Evolutionary conservation across 2,329 filamentous ascomycete genomes (phyloP).

Genomic region (Fusarium pseudonygamai): DNA sequence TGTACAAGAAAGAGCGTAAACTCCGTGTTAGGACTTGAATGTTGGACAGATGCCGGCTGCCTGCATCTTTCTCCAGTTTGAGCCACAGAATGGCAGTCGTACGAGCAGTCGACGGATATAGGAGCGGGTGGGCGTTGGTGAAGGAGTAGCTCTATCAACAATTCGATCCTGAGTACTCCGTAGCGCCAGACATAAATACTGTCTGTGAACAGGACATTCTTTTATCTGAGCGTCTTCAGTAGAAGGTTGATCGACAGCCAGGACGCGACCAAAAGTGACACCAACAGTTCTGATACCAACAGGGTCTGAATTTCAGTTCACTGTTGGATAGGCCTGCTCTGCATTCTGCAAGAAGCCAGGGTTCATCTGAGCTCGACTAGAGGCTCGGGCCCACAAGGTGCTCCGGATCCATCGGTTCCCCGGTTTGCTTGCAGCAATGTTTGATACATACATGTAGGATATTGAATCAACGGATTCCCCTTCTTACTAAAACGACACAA

Average conservation of each 20-base stretch:
- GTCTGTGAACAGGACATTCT: background rate
- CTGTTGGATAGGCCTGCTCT: background rate
- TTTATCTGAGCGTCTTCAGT: constrained; percentile 1
- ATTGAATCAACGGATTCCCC: background rate
- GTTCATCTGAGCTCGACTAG: constrained; percentile 26
- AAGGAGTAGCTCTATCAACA: constrained; percentile 28
- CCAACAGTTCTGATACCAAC: constrained; percentile 9
- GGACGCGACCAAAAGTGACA: constrained; percentile 17
- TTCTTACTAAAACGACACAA: background rate
- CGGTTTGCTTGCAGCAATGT: constrained; percentile 33
- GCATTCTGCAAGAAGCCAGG: constrained; percentile 6
- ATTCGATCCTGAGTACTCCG: background rate
- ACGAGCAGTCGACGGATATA: constrained; percentile 32
- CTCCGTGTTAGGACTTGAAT: constrained; percentile 16
- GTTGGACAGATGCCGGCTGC: constrained; percentile 20
- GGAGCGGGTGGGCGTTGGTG: constrained; percentile 17
- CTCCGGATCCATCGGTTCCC: constrained; percentile 40
- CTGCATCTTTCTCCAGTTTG: constrained; percentile 29
- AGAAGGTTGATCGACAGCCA: constrained; percentile 25
- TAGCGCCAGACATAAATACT: background rate
- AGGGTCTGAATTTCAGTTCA: constrained; percentile 22
- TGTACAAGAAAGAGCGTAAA: constrained; percentile 2
- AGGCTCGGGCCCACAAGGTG: constrained; percentile 33
- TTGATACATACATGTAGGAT: constrained; percentile 27
- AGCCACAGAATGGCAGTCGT: constrained; percentile 32